Base-by-base conservation (phyloP, 2,329 filamentous ascomycete genomes). In the Xylaria sp. region DNA sequence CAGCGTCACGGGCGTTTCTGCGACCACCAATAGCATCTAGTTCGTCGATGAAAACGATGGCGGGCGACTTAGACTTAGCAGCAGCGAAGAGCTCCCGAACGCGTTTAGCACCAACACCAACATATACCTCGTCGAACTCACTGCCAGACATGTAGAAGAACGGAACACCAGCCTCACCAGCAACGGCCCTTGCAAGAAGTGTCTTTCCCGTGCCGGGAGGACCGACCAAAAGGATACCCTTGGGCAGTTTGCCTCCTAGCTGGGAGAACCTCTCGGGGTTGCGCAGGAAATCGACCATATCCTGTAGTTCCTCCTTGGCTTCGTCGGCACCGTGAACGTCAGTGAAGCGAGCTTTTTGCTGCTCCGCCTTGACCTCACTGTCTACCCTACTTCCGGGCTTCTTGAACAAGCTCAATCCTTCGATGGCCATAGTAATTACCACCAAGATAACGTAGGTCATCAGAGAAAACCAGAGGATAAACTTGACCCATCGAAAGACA, bases 141-240 rank as follows among this genome's bases (percentile, higher is more conserved):
- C 92, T 96, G 52, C 95, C 95, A 73, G 95, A 99, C 94, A 99
- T 98, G 84, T 97, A 99, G 84, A 98, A 99, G 84, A 99, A 99
- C 1, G 95, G 95, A 17, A 99, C 95, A 58, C 94, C 95, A 55
- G 95, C 93, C 80, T 99, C 95, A 54, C 95, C 95, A 48, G 95
- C 95, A 63, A 99, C 95, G 57, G 95, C 96, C 72, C 95, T 90
- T 65, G 95, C 95, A 63, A 99, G 86, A 40, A 99, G 86, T 11
- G 95, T 99, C 80, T 99, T 99, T 79, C 95, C 95, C 63, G 95
- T 99, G 80, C 95, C 95, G 54, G 95, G 95, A 73, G 95, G 95
- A 0, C 95, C 95, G 72, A 97, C 92, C 23, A 99, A 86, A 52
- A 99, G 85, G 61, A 99, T 92, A 81, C 95, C 95, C 79, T 98